Base-by-base conservation (phyloP, 108 stramenopile genomes). In the Nitzschia sp. region DNA sequence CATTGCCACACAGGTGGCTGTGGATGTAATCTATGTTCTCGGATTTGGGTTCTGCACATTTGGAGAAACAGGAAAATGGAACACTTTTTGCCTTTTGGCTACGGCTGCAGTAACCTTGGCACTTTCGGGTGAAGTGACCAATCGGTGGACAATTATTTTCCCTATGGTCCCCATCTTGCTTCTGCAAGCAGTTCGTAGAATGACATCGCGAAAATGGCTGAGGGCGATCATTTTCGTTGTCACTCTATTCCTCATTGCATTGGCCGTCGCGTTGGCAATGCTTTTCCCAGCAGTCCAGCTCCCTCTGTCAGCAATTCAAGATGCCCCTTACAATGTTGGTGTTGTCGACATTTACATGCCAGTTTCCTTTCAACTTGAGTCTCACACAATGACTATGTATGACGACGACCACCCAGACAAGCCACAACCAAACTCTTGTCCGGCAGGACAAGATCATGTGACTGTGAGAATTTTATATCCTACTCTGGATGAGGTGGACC, bases 121-220 rank as follows among this genome's bases (percentile, higher is more conserved):
- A 0, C 25, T 64, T 40, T 60, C 78, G 8, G 80, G 79, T 17
- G 57, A 51, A 51, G 5, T 65, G 41, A 83, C 85, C n/a, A 76
- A 78, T 55, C 81, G 85, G 43, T 86, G 85, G 85, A 80, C 80
- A 15, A 59, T 86, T n/a, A 61, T 62, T 12, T 74, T 86, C 40
- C 85, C 85, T 40, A 72, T 86, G 78, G 42, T 80, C 17, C 84
- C 84, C 8, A 19, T 85, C 0, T 17, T 85, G n/a, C 6, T 72
- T 11, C 41, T 85, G 17, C 84, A 85, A 51, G 22, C 12, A 0
- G 37, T 69, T 7, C 57, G 83, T 21, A 41, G 56, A n/a, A 9
- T 60, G 1, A 21, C 59, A 11, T 25, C 21, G 25, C 48, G 38
- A 39, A 48, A 17, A 17, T 55, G 67, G 54, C 21, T 66, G 10